phyloP scores from a whole-genome alignment of 2,329 filamentous ascomycete genomes.

The Ophiocordyceps camponoti-saundersi region DNA sequence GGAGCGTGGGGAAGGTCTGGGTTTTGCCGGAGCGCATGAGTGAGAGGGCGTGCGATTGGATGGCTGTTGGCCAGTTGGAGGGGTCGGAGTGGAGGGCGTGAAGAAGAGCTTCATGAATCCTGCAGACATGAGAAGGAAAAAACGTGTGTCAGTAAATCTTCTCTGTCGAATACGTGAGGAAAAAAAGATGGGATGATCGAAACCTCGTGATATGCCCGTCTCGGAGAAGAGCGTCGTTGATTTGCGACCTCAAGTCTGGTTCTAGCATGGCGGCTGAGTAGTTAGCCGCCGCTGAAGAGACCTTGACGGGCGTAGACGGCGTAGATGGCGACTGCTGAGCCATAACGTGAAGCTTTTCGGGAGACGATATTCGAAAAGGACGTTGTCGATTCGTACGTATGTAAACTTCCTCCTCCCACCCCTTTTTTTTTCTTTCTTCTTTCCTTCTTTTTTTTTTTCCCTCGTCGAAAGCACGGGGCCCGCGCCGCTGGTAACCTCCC shows the following conservation, averaged over 20 bases:
- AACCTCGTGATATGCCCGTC: slow-evolving; percentile 44
- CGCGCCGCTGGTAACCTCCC: background rate
- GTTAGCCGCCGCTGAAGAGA: slow-evolving; percentile 39
- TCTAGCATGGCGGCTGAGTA: slow-evolving; percentile 45
- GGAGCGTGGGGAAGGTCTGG: slow-evolving; percentile 42
- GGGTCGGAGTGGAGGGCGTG: slow-evolving; percentile 42
- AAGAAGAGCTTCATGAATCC: slow-evolving; percentile 47
- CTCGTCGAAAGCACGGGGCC: background rate
- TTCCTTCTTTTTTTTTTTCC: no score
- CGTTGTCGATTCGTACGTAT: no score
- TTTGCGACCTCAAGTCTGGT: slow-evolving; percentile 42
- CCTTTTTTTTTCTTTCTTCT: no score
- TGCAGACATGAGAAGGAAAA: slow-evolving; percentile 9
- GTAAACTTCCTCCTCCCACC: no score
- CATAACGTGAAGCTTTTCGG: slow-evolving; percentile 14
- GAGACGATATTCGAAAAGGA: no score
- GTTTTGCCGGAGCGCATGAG: slow-evolving; percentile 44
- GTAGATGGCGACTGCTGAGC: slow-evolving; percentile 14
- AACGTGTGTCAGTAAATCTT: background rate
- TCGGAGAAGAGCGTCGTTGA: slow-evolving; percentile 39
- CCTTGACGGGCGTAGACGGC: slow-evolving; percentile 40
- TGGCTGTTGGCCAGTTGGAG: slow-evolving; percentile 43
- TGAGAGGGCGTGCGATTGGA: slow-evolving; percentile 41
- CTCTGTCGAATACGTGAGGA: background rate
- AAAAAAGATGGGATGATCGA: background rate